Evolutionary conservation across 257 asterid species (phyloP).

Genomic region (Nicotiana obtusifolia): DNA sequence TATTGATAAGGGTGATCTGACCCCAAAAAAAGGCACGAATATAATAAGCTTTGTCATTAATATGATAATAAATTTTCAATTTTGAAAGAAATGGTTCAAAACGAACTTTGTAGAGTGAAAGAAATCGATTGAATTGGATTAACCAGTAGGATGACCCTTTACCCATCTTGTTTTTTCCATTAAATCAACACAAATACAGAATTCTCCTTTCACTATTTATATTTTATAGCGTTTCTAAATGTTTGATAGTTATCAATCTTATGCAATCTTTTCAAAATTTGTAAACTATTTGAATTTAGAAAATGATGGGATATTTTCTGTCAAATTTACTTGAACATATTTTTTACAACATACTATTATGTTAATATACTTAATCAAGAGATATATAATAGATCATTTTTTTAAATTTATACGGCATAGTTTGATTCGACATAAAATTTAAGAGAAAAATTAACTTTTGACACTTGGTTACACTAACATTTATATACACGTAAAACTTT

Average conservation of each 20-base stretch:
- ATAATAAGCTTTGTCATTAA: too few relatives aligned
- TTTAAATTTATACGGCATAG: too few relatives aligned
- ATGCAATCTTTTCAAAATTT: neutral
- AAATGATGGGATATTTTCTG: neutral
- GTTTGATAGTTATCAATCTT: neutral
- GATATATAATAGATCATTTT: neutral
- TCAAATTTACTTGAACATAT: neutral
- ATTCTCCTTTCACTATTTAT: neutral
- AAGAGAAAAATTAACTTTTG: too few relatives aligned
- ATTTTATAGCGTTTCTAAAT: neutral
- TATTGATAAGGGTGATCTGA: neutral
- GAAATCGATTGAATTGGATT: too few relatives aligned
- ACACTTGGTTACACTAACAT: too few relatives aligned
- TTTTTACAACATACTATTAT: neutral
- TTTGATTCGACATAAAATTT: too few relatives aligned
- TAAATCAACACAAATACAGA: neutral
- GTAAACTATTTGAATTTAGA: neutral
- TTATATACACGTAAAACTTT: too few relatives aligned
- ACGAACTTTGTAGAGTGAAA: too few relatives aligned
- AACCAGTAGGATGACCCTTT: neutral
- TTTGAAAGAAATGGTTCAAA: neutral
- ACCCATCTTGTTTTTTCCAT: too few relatives aligned
- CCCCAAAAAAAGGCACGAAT: too few relatives aligned
- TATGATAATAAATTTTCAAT: neutral
- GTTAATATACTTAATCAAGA: neutral